A percentile compares a stretch with the other conserved stretches of the same genome.
phyloP scores from a whole-genome alignment of 2,329 filamentous ascomycete genomes.

The Mollisiaceae sp. region DNA sequence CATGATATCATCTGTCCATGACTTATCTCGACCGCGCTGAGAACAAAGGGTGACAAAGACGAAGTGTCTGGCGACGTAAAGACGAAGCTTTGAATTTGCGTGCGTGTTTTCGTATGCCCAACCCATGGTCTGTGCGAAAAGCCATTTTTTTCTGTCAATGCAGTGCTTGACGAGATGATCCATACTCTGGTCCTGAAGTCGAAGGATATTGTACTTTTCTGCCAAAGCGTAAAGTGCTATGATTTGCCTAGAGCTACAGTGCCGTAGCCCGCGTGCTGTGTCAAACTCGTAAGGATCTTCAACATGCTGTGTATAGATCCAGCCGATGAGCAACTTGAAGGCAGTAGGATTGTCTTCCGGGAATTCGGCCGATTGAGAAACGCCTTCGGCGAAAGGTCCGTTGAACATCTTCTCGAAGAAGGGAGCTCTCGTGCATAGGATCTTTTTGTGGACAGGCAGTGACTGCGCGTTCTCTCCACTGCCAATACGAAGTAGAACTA shows the following conservation, averaged over 20 bases:
- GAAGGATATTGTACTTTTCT: slow-evolving; percentile 9
- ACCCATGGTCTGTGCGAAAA: neutral
- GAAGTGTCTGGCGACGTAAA: neutral
- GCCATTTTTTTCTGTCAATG: neutral
- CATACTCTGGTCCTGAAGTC: slow-evolving; percentile 6
- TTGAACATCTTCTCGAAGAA: slow-evolving; percentile 33
- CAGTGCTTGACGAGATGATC: neutral
- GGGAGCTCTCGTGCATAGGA: slow-evolving; percentile 17
- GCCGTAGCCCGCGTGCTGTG: neutral
- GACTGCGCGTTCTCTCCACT: neutral
- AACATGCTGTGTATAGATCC: slow-evolving; percentile 23
- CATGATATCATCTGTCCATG: neutral
- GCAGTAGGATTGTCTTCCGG: slow-evolving; percentile 27
- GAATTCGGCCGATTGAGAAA: slow-evolving; percentile 18
- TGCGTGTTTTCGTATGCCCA: neutral
- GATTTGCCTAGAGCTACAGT: neutral
- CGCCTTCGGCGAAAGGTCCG: slow-evolving; percentile 25
- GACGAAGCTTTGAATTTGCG: slow-evolving; percentile 11
- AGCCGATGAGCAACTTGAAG: slow-evolving; percentile 27
- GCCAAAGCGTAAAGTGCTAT: slow-evolving; percentile 9
- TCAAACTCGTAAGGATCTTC: neutral
- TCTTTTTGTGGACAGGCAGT: slow-evolving; percentile 31
- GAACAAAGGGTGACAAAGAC: neutral
- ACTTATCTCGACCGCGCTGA: neutral
- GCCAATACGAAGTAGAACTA: slow-evolving; percentile 23